Evolutionary conservation across 2,329 filamentous ascomycete species (phyloP).

Genomic region (Epichloe hybrida): DNA sequence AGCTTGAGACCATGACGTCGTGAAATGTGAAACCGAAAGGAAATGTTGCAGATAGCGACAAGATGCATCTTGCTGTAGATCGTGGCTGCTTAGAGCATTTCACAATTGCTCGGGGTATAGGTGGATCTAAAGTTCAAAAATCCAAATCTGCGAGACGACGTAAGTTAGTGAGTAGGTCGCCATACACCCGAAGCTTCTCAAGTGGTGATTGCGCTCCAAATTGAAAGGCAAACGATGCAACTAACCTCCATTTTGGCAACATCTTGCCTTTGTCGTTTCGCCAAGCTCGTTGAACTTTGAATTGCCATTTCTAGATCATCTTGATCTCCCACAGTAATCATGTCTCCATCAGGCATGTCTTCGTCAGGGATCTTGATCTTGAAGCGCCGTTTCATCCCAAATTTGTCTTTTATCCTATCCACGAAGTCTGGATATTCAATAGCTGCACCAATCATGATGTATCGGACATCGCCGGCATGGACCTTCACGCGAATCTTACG

Average conservation of each 20-base stretch:
- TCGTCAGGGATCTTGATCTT: conserved; percentile 86
- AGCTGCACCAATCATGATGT: conserved; percentile 68
- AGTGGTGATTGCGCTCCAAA: not conserved
- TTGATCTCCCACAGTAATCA: conserved; percentile 95
- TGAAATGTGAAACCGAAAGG: conserved; percentile 4
- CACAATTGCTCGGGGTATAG: conserved; percentile 9
- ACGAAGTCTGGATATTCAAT: conserved; percentile 67
- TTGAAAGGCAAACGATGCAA: not conserved
- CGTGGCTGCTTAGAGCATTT: not conserved
- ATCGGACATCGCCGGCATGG: conserved; percentile 79
- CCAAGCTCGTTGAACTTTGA: conserved; percentile 51
- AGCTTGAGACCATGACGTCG: conserved; percentile 8
- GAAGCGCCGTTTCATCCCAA: conserved; percentile 62
- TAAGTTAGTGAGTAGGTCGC: conserved; percentile 13
- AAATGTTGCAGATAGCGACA: not conserved
- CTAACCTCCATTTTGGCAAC: conserved; percentile 93
- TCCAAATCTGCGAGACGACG: conserved; percentile 29
- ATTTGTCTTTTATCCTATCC: conserved; percentile 73
- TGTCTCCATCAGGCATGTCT: conserved; percentile 60
- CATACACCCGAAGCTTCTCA: not conserved
- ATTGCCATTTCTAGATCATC: conserved; percentile 90
- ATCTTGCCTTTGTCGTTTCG: conserved; percentile 60
- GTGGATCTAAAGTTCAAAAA: conserved; percentile 25
- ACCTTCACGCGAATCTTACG: conserved; percentile 83
- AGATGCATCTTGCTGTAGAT: not conserved